These are phyloP conservation scores for Emmonsiellopsis sp. DNA, from an alignment of 2,329 filamentous ascomycete genomes.

Conservation along the genomic window DNA sequence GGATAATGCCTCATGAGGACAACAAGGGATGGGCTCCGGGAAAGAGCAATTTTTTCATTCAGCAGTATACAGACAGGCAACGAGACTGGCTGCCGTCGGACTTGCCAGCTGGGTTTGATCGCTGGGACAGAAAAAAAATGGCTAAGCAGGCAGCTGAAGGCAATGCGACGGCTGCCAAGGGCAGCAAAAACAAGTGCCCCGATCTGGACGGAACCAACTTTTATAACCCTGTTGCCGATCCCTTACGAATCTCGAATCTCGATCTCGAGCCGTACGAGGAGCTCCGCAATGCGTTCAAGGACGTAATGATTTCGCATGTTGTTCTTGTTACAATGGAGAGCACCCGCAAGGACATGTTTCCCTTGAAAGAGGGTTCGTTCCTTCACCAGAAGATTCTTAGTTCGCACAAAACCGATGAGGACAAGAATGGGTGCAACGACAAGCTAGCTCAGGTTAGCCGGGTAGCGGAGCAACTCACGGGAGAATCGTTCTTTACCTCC, in stretches of 20 bases:
- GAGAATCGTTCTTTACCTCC: constrained; percentile 14
- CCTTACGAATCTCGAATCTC: constrained; percentile 22
- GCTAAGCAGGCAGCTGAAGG: neutral
- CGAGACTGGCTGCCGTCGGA: constrained; percentile 16
- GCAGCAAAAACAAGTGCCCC: constrained; percentile 2
- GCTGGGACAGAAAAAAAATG: constrained; percentile 13
- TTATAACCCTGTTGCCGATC: constrained; percentile 22
- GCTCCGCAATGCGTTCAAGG: constrained; percentile 15
- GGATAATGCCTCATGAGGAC: constrained; percentile 18
- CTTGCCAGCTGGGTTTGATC: constrained; percentile 19
- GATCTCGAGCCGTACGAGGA: constrained; percentile 18
- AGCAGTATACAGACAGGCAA: constrained; percentile 3
- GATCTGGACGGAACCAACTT: constrained; percentile 6
- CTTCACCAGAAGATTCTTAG: constrained; percentile 18
- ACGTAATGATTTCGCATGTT: constrained; percentile 22
- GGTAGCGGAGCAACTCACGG: constrained; percentile 21
- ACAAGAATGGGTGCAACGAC: constrained; percentile 12
- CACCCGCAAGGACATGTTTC: constrained; percentile 23
- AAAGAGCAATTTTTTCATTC: constrained; percentile 6
- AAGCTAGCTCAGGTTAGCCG: constrained; percentile 19
- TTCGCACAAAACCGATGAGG: constrained; percentile 11
- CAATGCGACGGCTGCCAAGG: neutral
- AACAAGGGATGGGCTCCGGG: constrained; percentile 24
- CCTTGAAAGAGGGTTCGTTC: constrained; percentile 18
- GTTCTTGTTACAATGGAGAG: constrained; percentile 24